Base-by-base conservation (phyloP, 208 protist species). In the Trypanosoma rangeli region DNA sequence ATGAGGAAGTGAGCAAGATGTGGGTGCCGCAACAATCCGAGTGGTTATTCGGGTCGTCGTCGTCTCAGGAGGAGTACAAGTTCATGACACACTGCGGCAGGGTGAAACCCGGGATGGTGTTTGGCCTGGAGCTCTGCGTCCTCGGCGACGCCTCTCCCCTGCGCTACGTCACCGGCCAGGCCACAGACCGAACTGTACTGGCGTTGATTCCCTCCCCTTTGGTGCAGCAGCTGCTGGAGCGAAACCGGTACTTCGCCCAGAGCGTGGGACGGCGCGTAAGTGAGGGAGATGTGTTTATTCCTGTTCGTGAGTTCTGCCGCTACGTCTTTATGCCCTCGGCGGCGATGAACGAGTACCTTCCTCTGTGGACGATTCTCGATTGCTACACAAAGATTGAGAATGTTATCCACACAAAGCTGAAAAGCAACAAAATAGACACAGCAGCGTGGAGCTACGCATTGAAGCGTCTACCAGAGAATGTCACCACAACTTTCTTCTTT, bases 361-460 rank as follows among this genome's bases (percentile, higher is more conserved):
- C 84, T 29, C 73, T 95, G 44, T 92, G 85, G 90, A 82, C 75
- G 29, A 93, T 95, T 58, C 64, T 95, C 52, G 80, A 93, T 56
- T 83, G 72, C 57, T 95, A 94, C 83, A 91, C 82, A 56, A 70
- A 77, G 64, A 79, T 96, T 39, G 73, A 92, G 58, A 93, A 93
- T 62, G 89, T 92, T 54, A 94, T 96, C 35, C 89, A 96, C 84
- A 89, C 86, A 37, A 92, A 91, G 64, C 67, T 93, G 48, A 79
- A 82, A 68, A 89, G 80, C 64, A 71, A 72, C 37, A 78, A 92
- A 31, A 80, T 96, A 15, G 91, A 96, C 48, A 76, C 73, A 26
- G 77, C 83, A 13, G 91, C 86, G 10, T 73, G 90, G 62, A 73
- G 74, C 59, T 96, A 93, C 71, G 78, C 73, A 55, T 59, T 80